These are phyloP conservation scores for Backusella circina DNA, from an alignment of 192 early-diverging fungal species.

Conservation along the genomic window DNA sequence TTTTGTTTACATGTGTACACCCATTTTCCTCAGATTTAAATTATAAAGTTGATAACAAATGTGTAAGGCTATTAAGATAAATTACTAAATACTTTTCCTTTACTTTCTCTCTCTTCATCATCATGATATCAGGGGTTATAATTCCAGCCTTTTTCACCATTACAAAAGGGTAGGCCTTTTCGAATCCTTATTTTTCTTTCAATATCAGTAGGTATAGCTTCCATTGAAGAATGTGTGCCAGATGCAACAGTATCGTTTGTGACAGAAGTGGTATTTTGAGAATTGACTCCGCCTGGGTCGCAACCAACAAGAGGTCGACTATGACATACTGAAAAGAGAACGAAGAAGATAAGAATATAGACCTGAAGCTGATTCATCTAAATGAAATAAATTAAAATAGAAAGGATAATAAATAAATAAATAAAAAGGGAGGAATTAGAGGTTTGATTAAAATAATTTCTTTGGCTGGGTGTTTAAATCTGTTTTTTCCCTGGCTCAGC, in stretches of 20 bases:
- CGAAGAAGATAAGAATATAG: neutral
- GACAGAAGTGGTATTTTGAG: neutral
- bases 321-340: neutral
- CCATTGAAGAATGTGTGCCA: neutral
- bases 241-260: neutral
- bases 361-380: neutral
- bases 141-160: neutral
- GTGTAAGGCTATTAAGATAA: neutral
- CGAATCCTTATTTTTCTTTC: neutral
- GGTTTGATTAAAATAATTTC: neutral
- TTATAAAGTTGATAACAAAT: neutral
- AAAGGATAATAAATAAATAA: neutral
- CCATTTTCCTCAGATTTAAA: neutral
- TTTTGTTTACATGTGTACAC: neutral
- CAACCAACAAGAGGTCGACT: neutral
- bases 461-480: neutral
- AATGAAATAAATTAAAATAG: neutral
- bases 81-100: neutral
- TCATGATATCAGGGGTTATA: neutral
- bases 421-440: neutral
- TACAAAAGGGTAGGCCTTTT: neutral
- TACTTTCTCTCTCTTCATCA: neutral
- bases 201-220: neutral
- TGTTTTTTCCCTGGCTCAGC: neutral
- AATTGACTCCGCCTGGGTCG: neutral